These are phyloP conservation scores for Cyclaneusma minus DNA, from an alignment of 2,329 filamentous ascomycete species.

Conservation along the genomic window DNA sequence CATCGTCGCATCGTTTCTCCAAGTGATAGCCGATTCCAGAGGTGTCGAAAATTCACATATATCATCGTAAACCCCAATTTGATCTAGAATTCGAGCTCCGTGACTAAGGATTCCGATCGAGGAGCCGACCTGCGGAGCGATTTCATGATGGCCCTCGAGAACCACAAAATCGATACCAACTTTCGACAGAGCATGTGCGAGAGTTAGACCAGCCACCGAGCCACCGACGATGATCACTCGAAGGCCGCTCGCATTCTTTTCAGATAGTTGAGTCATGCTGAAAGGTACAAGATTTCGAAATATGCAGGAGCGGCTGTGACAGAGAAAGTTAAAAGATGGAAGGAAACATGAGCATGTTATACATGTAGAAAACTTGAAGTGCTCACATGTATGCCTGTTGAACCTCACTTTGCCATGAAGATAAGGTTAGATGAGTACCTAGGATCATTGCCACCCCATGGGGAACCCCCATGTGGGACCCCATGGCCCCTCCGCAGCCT, in stretches of 20 bases:
- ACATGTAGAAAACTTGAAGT: too few relatives aligned
- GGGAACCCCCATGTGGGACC: too few relatives aligned
- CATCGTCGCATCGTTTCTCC: slow-evolving; percentile 4
- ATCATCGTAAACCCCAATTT: slow-evolving; percentile 26
- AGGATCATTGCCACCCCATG: too few relatives aligned
- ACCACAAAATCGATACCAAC: slow-evolving; percentile 30
- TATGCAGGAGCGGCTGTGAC: too few relatives aligned
- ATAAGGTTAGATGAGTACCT: too few relatives aligned
- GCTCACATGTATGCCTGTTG: too few relatives aligned
- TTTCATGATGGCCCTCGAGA: slow-evolving; percentile 25
- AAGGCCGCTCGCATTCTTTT: slow-evolving; percentile 21
- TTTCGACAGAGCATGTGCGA: slow-evolving; percentile 29
- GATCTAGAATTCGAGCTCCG: slow-evolving; percentile 30
- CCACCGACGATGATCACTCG: slow-evolving; percentile 33
- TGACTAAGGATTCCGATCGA: slow-evolving; percentile 28
- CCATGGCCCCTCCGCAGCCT: too few relatives aligned
- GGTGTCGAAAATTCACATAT: slow-evolving; percentile 3
- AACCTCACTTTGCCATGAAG: too few relatives aligned
- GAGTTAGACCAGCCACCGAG: slow-evolving; percentile 28
- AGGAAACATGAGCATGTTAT: too few relatives aligned
- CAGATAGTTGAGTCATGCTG: slow-evolving; percentile 1
- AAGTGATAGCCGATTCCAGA: slow-evolving; percentile 2
- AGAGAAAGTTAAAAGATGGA: too few relatives aligned
- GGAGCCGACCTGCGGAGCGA: slow-evolving; percentile 30
- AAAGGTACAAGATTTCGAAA: too few relatives aligned